phyloP scores from a whole-genome alignment of 305 asterid species.

The Lippia alba region DNA sequence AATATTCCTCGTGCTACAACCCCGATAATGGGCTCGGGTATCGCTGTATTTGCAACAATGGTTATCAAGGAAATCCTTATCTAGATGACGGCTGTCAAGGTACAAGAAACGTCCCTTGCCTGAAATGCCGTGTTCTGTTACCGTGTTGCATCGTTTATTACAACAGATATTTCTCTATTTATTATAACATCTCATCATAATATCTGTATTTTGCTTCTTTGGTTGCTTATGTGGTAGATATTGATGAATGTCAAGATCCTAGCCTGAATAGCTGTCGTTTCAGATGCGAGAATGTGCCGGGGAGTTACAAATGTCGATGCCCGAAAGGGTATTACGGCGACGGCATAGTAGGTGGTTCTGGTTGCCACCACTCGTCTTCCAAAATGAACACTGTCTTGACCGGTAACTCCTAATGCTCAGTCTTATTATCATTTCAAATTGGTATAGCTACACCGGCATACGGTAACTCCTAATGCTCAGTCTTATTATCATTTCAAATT shows the following conservation, averaged over 20 bases:
- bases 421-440: no score
- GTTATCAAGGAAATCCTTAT: constrained; percentile 38
- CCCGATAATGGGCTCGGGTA: constrained; percentile 14
- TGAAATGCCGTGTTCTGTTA: no score
- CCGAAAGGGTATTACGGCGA: neutral
- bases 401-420: neutral
- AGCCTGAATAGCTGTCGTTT: no score
- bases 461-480: neutral
- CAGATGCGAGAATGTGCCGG: no score
- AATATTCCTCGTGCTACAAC: constrained; percentile 18
- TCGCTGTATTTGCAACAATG: constrained; percentile 27
- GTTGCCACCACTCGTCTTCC: neutral
- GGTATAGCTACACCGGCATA: no score
- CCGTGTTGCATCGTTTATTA: no score
- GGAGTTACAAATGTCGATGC: neutral
- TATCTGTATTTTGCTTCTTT: neutral
- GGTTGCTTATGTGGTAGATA: neutral
- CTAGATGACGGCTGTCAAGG: constrained; percentile 30
- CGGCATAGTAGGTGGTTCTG: neutral
- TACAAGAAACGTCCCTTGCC: neutral
- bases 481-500: neutral
- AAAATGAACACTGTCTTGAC: neutral
- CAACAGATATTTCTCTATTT: no score
- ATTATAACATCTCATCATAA: no score
- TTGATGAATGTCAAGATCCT: neutral